Conservation (phyloP, 768 basidiomycete species). For the Psilocybe azurescens region DNA sequence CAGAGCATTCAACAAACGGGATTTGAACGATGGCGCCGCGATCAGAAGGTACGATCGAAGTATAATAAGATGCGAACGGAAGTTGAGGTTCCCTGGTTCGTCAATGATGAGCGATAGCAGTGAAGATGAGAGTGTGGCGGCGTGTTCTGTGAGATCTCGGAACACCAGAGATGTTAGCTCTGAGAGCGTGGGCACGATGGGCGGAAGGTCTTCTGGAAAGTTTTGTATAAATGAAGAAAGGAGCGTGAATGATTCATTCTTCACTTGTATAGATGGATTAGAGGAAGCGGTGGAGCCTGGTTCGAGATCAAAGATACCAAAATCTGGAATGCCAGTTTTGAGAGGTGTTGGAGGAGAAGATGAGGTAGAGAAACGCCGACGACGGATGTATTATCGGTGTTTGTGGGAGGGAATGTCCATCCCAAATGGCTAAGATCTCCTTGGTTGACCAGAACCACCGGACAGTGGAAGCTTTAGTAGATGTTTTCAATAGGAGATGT, state of each 20-base stretch:
- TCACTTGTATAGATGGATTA: constrained; percentile 29
- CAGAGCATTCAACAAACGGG: constrained; percentile 69
- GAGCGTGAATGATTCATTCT: constrained; percentile 29
- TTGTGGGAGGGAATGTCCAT: constrained; percentile 19
- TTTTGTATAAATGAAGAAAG: constrained; percentile 54
- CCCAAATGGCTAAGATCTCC: constrained; percentile 58
- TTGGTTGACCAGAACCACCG: constrained; percentile 70
- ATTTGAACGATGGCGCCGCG: constrained; percentile 74
- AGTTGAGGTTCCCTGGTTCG: constrained; percentile 65
- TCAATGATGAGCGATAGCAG: constrained; percentile 72
- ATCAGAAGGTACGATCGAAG: constrained; percentile 80
- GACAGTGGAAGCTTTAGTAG: constrained; percentile 33
- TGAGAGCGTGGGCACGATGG: constrained; percentile 65
- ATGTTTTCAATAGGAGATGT: constrained; percentile 56
- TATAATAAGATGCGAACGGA: constrained; percentile 69
- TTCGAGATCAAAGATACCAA: constrained; percentile 69
- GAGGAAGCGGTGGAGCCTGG: constrained; percentile 49
- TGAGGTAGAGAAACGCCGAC: neutral
- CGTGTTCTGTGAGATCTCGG: constrained; percentile 62
- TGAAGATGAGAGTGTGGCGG: constrained; percentile 66
- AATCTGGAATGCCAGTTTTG: constrained; percentile 43
- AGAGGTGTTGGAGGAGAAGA: constrained; percentile 3
- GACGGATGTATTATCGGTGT: neutral
- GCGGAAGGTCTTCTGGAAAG: constrained; percentile 66
- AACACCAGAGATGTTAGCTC: constrained; percentile 70